A percentile compares a stretch with the other conserved stretches of the same genome.
phyloP scores from a whole-genome alignment of 768 basidiomycete species.

The Russula foetens region DNA sequence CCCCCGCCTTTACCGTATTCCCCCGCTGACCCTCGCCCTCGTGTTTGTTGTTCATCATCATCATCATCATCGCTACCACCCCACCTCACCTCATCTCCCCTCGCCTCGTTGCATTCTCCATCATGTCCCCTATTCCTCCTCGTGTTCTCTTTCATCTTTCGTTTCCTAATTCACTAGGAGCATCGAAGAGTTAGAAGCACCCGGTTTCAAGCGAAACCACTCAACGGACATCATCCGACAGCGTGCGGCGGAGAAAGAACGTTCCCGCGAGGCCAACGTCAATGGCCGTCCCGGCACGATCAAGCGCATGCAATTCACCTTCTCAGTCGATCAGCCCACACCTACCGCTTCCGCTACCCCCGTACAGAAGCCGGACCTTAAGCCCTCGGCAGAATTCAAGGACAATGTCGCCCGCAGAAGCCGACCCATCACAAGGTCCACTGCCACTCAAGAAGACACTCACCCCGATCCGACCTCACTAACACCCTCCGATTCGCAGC shows the following conservation, averaged over 20 bases:
- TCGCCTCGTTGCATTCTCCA: background rate
- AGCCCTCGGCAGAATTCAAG: constrained; percentile 58
- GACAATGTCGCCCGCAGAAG: constrained; percentile 36
- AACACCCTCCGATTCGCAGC: constrained; percentile 1
- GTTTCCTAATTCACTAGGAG: constrained; percentile 37
- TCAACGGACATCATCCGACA: constrained; percentile 74
- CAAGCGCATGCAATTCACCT: constrained; percentile 87
- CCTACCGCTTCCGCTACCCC: constrained; percentile 37
- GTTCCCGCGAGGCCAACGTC: constrained; percentile 56
- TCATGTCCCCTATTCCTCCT: too few relatives aligned
- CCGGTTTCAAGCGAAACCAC: constrained; percentile 72
- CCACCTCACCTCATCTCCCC: background rate
- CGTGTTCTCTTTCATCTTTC: too few relatives aligned
- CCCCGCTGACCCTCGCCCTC: constrained; percentile 7
- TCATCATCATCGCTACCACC: background rate
- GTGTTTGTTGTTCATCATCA: background rate
- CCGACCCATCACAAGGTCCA: constrained; percentile 33
- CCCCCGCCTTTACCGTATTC: background rate
- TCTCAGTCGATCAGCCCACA: constrained; percentile 67
- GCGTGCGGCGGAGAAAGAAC: constrained; percentile 76
- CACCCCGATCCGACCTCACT: background rate
- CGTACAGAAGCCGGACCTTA: constrained; percentile 58
- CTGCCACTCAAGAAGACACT: constrained; percentile 29
- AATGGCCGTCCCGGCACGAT: constrained; percentile 62
- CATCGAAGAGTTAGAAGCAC: constrained; percentile 79